Percentiles rank a stretch among this genome's conserved stretches.
These are phyloP conservation scores for Paramecium biaurelia DNA, from an alignment of 73 alveolate genomes.

Conservation along the genomic window DNA sequence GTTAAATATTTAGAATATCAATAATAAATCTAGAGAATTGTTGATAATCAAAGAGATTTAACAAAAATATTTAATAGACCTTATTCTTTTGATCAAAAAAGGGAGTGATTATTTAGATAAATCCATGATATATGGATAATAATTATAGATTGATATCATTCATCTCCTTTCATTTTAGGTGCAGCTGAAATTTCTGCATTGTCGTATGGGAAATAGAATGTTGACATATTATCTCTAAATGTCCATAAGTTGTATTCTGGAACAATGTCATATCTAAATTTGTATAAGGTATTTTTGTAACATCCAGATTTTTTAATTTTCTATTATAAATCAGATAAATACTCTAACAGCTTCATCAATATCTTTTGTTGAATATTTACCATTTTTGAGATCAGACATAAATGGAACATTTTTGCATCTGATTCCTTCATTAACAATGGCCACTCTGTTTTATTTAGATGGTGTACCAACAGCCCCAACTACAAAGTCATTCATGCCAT, in stretches of 20 bases:
- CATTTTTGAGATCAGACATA: constrained; percentile 46
- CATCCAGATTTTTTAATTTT: constrained; percentile 41
- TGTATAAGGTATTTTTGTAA: background rate
- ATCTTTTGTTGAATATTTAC: background rate
- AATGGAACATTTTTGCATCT: constrained; percentile 51
- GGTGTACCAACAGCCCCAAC: constrained; percentile 61
- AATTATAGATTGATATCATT: background rate
- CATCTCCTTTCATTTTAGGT: constrained; percentile 31
- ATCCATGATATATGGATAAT: background rate
- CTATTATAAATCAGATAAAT: background rate
- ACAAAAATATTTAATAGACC: too few relatives aligned
- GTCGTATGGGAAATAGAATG: constrained; percentile 1
- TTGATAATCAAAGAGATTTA: too few relatives aligned
- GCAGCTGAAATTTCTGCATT: background rate
- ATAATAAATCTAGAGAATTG: too few relatives aligned
- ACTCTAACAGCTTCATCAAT: constrained; percentile 25
- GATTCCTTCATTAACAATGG: constrained; percentile 52
- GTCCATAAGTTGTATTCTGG: constrained; percentile 36
- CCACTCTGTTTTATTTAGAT: constrained; percentile 49
- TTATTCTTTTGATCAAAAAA: too few relatives aligned
- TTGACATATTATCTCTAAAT: constrained; percentile 27
- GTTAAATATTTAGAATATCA: too few relatives aligned
- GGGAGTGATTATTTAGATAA: too few relatives aligned
- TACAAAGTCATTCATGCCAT: constrained; percentile 55
- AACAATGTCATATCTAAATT: constrained; percentile 9